A percentile compares a stretch with the other conserved stretches of the same genome.
These are phyloP conservation scores for Coemansia sp. DNA, from an alignment of 192 early-diverging fungal genomes.

Conservation along the genomic window DNA sequence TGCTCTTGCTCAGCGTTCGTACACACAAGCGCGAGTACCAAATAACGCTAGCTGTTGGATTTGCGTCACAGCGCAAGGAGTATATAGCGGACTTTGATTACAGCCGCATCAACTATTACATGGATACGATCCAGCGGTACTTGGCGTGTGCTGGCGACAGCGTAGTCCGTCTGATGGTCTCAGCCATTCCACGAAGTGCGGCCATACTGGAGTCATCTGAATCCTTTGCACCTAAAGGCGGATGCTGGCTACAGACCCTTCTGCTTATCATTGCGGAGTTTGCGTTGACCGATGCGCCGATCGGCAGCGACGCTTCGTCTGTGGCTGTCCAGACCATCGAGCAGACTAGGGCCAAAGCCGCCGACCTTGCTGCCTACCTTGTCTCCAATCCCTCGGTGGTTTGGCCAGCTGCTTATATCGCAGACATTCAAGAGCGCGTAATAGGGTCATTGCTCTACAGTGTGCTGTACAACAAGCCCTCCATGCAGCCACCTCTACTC, in stretches of 20 bases:
- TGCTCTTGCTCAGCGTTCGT: constrained; percentile 41
- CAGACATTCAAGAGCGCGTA: constrained; percentile 17
- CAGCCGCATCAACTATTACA: constrained; percentile 23
- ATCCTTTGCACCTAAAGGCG: constrained; percentile 1
- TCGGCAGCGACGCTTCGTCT: neutral
- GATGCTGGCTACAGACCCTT: constrained; percentile 32
- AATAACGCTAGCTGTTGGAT: constrained; percentile 14
- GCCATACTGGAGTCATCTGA: neutral
- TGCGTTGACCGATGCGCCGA: constrained; percentile 30
- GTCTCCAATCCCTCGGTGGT: constrained; percentile 10
- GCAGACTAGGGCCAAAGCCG: constrained; percentile 23
- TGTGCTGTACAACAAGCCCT: constrained; percentile 22
- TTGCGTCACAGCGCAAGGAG: constrained; percentile 27
- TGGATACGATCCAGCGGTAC: constrained; percentile 31
- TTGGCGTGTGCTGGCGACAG: constrained; percentile 18
- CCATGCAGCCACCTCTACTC: constrained; percentile 37
- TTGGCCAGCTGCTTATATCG: constrained; percentile 25
- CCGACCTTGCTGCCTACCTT: constrained; percentile 21
- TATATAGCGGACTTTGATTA: constrained; percentile 27
- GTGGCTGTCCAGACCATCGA: constrained; percentile 7
- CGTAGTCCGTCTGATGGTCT: constrained; percentile 6
- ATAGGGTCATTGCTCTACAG: constrained; percentile 36
- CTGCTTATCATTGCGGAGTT: constrained; percentile 17
- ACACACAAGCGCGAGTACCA: constrained; percentile 11
- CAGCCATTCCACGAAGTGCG: constrained; percentile 4